These are phyloP conservation scores for Rhizopogon rudus DNA, from an alignment of 768 basidiomycete species.

Conservation along the genomic window DNA sequence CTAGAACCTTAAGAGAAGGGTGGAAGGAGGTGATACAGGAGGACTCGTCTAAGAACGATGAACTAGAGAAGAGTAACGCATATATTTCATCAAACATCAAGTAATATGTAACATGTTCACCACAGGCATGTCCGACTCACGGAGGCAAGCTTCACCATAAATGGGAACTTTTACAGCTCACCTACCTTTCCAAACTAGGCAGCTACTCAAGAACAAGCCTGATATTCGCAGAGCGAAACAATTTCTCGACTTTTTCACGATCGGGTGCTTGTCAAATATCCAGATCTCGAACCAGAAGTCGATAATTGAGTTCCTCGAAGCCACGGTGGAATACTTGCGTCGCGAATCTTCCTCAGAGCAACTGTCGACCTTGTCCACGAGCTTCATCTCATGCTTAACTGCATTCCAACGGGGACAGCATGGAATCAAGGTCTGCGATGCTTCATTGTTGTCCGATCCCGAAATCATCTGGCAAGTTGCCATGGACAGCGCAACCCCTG, in stretches of 20 bases:
- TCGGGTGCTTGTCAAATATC: background rate
- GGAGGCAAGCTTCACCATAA: background rate
- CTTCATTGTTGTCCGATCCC: constrained; percentile 16
- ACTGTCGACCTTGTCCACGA: constrained; percentile 25
- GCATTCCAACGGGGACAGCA: constrained; percentile 11
- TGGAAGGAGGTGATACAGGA: background rate
- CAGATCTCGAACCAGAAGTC: background rate
- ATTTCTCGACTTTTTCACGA: constrained; percentile 3
- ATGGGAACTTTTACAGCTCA: background rate
- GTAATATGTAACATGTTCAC: background rate
- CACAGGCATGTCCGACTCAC: background rate
- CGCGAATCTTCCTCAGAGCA: background rate
- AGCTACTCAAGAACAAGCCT: background rate
- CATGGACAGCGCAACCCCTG: constrained; percentile 16
- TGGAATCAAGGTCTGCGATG: constrained; percentile 6
- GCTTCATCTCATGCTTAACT: constrained; percentile 32
- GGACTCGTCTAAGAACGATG: background rate
- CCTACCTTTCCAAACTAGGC: background rate
- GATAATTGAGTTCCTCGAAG: background rate
- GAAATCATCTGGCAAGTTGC: constrained; percentile 36
- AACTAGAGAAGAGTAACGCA: background rate
- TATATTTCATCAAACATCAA: background rate
- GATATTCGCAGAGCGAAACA: constrained; percentile 1
- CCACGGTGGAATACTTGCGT: background rate
- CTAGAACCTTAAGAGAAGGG: background rate